Evolutionary conservation across 192 early-diverging fungal species (phyloP), one percentile per base, ranked within the genome.

Genomic region (Coemansia sp.): DNA sequence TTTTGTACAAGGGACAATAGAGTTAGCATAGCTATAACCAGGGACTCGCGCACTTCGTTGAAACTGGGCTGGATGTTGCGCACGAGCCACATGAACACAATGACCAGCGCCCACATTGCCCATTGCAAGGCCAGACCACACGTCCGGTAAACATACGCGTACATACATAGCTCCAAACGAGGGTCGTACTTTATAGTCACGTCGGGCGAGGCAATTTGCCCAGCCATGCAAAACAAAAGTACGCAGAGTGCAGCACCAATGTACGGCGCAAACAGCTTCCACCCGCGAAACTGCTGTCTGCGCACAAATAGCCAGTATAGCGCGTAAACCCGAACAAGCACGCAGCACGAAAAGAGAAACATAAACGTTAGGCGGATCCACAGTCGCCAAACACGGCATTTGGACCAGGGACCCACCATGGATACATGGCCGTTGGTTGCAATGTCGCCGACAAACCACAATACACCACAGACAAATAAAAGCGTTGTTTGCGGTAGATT

Each of bases 41-140:
- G 55, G 2, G 75, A 72, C 19, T 72, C 69, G 62, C 47, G 60
- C 39, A 61, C 64, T 54, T 77, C 75, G 56, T 77, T 77, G 51
- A 77, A 77, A 11, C 66, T 69, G 1, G 69, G 64, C 25, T 78
- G 69, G 9, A 78, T 78, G 22, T 78, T 78, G 53, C 75, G 75
- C 45, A 72, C 65, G 0, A 61, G 59, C 59, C 67, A 68, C 45
- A 53, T 45, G 47, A 54, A 61, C 29, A 61, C 51, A n/a, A 51
- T n/a, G 27, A 67, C 47, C 45, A 52, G 14, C n/a, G 11, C 50
- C 52, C 63, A 65, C 22, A 65, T 26, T 3, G 17, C 10, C 48
- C 61, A 53, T 9, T 27, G 61, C 27, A 62, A 22, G 2, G 25
- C 63, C 21, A 52, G 27, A 12, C 61, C 50, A 14, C 61, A 51